phyloP scores from a whole-genome alignment of 139 green algal genomes.

The Coelastrella sp. region DNA sequence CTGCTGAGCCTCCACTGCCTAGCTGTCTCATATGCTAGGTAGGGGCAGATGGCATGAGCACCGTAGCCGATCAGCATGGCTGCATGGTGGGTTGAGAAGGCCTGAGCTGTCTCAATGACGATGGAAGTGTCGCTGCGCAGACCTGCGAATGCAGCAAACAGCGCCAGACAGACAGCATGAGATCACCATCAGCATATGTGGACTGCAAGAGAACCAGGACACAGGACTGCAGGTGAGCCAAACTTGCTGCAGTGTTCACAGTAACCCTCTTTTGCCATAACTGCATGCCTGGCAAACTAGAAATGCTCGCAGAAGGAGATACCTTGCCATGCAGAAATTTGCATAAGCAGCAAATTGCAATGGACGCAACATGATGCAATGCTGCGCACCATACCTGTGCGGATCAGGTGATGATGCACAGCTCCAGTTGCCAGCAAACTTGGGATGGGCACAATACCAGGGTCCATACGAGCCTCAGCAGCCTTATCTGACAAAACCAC shows the following conservation, averaged over 20 bases:
- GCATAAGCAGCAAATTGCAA: too few relatives aligned
- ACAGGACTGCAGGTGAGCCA: not conserved
- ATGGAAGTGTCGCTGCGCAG: slow-evolving; percentile 93
- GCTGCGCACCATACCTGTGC: slow-evolving; percentile 64
- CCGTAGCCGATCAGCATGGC: slow-evolving; percentile 96
- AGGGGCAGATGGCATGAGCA: slow-evolving; percentile 97
- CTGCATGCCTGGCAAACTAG: too few relatives aligned
- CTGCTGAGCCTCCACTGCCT: slow-evolving; percentile 91
- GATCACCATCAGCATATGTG: too few relatives aligned
- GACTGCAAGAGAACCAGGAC: too few relatives aligned
- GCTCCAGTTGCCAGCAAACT: slow-evolving; percentile 92
- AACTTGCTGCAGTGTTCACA: not conserved
- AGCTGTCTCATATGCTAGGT: slow-evolving; percentile 95
- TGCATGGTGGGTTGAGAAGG: slow-evolving; percentile 81
- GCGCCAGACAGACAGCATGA: too few relatives aligned
- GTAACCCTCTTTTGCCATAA: too few relatives aligned
- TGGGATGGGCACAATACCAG: slow-evolving; percentile 84
- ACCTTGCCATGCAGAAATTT: too few relatives aligned
- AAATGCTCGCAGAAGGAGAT: too few relatives aligned
- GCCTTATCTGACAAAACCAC: slow-evolving; percentile 81
- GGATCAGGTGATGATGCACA: slow-evolving; percentile 99
- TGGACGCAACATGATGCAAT: too few relatives aligned
- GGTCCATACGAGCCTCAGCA: slow-evolving; percentile 52
- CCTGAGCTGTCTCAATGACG: slow-evolving; percentile 90
- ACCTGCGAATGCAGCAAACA: slow-evolving; percentile 44